Evolutionary conservation across 768 basidiomycete species (phyloP).

Genomic region (Lanmaoa rubissima): DNA sequence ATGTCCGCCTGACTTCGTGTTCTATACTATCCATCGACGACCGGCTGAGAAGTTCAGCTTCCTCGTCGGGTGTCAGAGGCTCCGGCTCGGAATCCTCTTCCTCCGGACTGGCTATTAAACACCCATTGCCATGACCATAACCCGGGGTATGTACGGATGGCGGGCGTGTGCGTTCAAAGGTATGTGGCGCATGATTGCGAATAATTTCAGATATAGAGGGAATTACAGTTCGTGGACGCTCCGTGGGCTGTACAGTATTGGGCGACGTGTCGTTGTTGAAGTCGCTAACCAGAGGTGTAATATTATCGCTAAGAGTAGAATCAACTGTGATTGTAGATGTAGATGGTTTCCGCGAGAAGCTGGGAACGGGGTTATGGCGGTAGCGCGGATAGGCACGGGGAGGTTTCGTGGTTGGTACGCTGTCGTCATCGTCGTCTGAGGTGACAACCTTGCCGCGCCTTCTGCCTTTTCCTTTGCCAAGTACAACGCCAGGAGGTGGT

Average conservation of each 20-base stretch:
- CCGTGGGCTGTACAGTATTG: constrained; percentile 20
- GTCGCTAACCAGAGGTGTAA: constrained; percentile 8
- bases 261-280: constrained; percentile 6
- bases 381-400: constrained; percentile 20
- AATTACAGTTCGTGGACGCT: constrained; percentile 48
- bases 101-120: constrained; percentile 44
- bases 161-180: constrained; percentile 47
- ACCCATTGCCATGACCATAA: constrained; percentile 47
- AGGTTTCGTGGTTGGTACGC: constrained; percentile 13
- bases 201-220: constrained; percentile 91
- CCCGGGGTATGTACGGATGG: constrained; percentile 46
- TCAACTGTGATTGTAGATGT: constrained; percentile 33
- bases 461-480: constrained; percentile 48
- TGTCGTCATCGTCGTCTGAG: constrained; percentile 46
- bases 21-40: constrained; percentile 88
- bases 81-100: constrained; percentile 53
- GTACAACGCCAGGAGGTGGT: constrained; percentile 75
- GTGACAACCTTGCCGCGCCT: constrained; percentile 28
- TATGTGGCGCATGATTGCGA: constrained; percentile 66
- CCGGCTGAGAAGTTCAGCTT: constrained; percentile 65
- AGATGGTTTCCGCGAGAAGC: constrained; percentile 27
- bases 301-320: constrained; percentile 18
- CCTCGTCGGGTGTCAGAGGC: constrained; percentile 51
- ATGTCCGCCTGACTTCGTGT: constrained; percentile 71
- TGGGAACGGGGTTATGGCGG: constrained; percentile 18